These are phyloP conservation scores for Candida insectalens DNA, from an alignment of 805 yeast species.

Conservation along the genomic window DNA sequence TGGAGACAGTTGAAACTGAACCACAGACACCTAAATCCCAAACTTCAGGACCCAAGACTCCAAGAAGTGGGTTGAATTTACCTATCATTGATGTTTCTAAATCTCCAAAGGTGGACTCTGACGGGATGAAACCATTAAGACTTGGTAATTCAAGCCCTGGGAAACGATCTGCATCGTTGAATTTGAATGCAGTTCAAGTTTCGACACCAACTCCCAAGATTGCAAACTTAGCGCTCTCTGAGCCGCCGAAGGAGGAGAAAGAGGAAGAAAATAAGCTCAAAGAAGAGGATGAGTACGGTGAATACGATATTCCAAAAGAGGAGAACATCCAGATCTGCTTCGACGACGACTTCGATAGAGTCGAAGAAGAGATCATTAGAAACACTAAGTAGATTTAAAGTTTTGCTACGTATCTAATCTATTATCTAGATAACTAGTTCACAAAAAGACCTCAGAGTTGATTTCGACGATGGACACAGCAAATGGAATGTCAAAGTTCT, in stretches of 20 bases:
- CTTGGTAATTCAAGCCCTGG: background rate
- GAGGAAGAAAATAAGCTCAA: background rate
- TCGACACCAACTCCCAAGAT: background rate
- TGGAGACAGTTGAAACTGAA: conserved; percentile 7
- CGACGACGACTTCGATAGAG: conserved; percentile 14
- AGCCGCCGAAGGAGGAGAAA: background rate
- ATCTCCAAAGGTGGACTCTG: background rate
- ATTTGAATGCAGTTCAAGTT: background rate
- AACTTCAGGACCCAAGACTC: background rate
- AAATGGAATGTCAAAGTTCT: conserved; percentile 79
- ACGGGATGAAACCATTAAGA: background rate
- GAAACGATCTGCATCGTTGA: background rate
- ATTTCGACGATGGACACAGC: conserved; percentile 90
- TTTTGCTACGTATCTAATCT: background rate
- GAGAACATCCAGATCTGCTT: conserved; percentile 13
- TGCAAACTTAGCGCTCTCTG: background rate
- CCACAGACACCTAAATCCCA: conserved; percentile 1
- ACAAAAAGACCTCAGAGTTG: conserved; percentile 80
- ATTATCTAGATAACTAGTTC: conserved; percentile 10
- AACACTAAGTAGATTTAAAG: conserved; percentile 3
- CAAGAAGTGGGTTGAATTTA: background rate
- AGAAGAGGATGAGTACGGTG: conserved; percentile 9
- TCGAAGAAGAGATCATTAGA: conserved; percentile 3
- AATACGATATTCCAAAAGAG: conserved; percentile 9
- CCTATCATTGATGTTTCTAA: background rate